Percentiles rank a stretch among this genome's conserved stretches.
Evolutionary conservation across 495 filamentous ascomycete genomes (phyloP).

Genomic region (Neohortaea acidophila): DNA sequence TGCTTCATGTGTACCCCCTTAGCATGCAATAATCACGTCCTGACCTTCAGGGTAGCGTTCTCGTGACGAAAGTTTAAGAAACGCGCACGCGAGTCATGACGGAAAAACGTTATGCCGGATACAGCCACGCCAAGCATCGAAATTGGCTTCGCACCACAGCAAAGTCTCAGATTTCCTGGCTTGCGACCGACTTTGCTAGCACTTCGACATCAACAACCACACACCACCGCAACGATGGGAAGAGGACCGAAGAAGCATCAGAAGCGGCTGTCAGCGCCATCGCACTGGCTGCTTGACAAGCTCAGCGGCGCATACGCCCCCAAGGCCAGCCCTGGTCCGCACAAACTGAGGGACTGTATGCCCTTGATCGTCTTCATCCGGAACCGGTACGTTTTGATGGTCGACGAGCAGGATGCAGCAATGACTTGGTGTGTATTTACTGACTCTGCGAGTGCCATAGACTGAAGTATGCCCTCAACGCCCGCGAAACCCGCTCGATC

Average conservation of each 20-base stretch:
- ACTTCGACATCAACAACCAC: background rate
- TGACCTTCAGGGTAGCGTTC: too few relatives aligned
- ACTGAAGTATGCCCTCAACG: constrained; percentile 98
- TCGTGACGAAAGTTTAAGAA: too few relatives aligned
- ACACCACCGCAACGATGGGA: constrained; percentile 37
- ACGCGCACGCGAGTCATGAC: too few relatives aligned
- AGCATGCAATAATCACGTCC: too few relatives aligned
- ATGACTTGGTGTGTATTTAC: background rate
- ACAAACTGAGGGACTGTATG: constrained; percentile 98
- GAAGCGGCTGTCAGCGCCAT: constrained; percentile 96
- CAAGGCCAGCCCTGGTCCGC: constrained; percentile 88
- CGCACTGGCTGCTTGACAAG: constrained; percentile 99
- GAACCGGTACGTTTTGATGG: constrained; percentile 47
- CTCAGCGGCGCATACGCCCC: constrained; percentile 95
- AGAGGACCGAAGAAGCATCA: constrained; percentile 92
- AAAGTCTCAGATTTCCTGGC: too few relatives aligned
- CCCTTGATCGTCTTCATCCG: constrained; percentile 98
- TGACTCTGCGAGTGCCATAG: constrained; percentile 28
- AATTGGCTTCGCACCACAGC: too few relatives aligned
- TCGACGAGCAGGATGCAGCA: background rate
- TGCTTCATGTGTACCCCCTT: too few relatives aligned
- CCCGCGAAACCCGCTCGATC: constrained; percentile 92
- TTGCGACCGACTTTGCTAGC: too few relatives aligned
- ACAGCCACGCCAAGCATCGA: too few relatives aligned
- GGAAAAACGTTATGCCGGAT: too few relatives aligned